Percentiles rank a stretch among this genome's conserved stretches.
Evolutionary conservation across 73 alveolate genomes (phyloP).

Genomic region (Paramecium sexaurelia): DNA sequence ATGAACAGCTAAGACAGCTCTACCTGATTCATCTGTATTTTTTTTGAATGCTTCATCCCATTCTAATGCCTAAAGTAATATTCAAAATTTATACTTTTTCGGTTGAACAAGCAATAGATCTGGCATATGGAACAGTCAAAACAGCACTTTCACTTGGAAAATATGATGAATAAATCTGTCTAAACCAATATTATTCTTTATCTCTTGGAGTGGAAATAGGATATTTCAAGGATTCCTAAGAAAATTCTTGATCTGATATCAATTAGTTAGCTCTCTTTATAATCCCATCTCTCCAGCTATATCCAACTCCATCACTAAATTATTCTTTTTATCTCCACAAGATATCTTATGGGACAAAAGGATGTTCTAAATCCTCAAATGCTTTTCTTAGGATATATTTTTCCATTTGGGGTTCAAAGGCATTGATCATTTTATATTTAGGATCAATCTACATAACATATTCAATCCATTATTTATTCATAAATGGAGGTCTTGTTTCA

Average conservation of each 20-base stretch:
- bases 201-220: conserved; percentile 73
- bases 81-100: conserved; percentile 21
- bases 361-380: conserved; percentile 77
- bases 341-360: conserved; percentile 81
- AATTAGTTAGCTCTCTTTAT: conserved; percentile 61
- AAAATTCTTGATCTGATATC: conserved; percentile 73
- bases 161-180: conserved; percentile 70
- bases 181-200: conserved; percentile 72
- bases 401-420: conserved; percentile 67
- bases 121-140: conserved; percentile 69
- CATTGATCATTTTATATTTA: conserved; percentile 63
- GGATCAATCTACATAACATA: conserved; percentile 72
- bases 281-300: conserved; percentile 85
- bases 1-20: conserved; percentile 64
- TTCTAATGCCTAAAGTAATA: conserved; percentile 58
- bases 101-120: conserved; percentile 68
- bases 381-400: conserved; percentile 82
- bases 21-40: conserved; percentile 67
- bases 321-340: conserved; percentile 92
- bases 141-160: conserved; percentile 73
- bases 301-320: conserved; percentile 92
- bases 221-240: conserved; percentile 47
- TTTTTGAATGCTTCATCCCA: conserved; percentile 69
- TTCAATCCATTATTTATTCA: conserved; percentile 82
- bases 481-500: conserved; percentile 88